These are phyloP conservation scores for Lophiostoma macrostomum DNA, from an alignment of 495 filamentous ascomycete genomes.

Conservation along the genomic window DNA sequence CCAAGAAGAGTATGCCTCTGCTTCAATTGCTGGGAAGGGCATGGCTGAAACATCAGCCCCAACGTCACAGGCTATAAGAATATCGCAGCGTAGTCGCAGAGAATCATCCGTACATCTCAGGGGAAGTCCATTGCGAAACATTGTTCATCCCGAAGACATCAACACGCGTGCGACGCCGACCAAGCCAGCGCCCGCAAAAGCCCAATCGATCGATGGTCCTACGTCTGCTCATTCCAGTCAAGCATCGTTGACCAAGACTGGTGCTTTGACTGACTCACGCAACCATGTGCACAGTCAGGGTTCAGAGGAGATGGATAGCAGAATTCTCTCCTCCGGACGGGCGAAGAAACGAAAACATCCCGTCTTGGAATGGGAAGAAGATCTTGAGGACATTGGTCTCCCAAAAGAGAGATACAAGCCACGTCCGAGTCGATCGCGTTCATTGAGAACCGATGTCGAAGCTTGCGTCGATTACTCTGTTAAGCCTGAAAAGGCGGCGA, in stretches of 20 bases:
- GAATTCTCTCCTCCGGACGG: too few species aligned
- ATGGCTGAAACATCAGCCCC: background rate
- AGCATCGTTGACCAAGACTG: too few species aligned
- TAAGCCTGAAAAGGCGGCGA: conserved; percentile 35
- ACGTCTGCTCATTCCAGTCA: too few species aligned
- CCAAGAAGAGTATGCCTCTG: background rate
- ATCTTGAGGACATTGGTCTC: conserved; percentile 32
- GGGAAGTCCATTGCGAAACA: conserved; percentile 9
- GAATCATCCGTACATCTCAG: conserved; percentile 2
- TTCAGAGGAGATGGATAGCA: too few species aligned
- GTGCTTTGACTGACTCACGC: too few species aligned
- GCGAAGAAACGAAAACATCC: too few species aligned
- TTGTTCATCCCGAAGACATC: background rate
- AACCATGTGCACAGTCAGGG: too few species aligned
- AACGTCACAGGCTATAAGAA: background rate
- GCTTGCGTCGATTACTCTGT: conserved; percentile 34
- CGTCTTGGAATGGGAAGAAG: too few species aligned
- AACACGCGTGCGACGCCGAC: background rate
- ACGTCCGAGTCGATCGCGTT: conserved; percentile 39
- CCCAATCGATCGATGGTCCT: too few species aligned
- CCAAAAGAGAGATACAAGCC: conserved; percentile 40
- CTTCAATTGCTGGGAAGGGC: background rate
- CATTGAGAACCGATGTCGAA: conserved; percentile 27
- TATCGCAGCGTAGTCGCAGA: conserved; percentile 5
- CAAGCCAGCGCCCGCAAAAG: background rate